Conservation (phyloP, 2,329 filamentous ascomycete species). For the Fonsecaea nubica region DNA sequence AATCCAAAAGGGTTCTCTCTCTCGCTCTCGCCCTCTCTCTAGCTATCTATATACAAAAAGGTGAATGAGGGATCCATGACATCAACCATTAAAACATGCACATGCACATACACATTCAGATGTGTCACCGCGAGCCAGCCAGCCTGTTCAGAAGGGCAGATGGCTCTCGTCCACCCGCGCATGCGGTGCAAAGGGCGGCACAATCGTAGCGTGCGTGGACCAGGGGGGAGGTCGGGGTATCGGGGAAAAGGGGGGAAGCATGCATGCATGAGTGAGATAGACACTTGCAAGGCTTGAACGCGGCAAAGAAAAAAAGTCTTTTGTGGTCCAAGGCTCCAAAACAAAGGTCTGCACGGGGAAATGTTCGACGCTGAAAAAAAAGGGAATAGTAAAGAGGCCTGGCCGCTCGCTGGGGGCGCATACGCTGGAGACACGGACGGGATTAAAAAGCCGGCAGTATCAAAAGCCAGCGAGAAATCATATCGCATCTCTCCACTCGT, state of each 20-base stretch:
- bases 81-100: background rate
- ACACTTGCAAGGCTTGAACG: conserved; percentile 2
- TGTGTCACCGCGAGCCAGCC: too few species aligned
- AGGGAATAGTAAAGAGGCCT: background rate
- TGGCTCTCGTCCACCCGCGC: too few species aligned
- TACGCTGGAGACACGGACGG: background rate
- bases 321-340: too few species aligned
- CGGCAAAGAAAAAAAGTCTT: background rate
- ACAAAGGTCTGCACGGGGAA: background rate
- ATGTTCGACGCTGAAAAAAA: background rate
- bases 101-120: too few species aligned
- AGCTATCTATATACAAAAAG: background rate
- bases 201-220: background rate
- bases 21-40: too few species aligned
- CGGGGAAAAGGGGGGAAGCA: background rate
- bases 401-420: background rate
- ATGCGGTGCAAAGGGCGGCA: background rate
- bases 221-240: background rate
- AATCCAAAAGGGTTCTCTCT: background rate
- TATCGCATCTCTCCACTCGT: conserved; percentile 40
- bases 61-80: background rate
- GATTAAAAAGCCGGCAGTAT: background rate
- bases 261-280: conserved; percentile 7
- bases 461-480: conserved; percentile 2
- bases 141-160: too few species aligned